A percentile compares a stretch with the other conserved stretches of the same genome.
These are phyloP conservation scores for Phlyctochytrium arcticum DNA, from an alignment of 192 early-diverging fungal genomes.

Conservation along the genomic window DNA sequence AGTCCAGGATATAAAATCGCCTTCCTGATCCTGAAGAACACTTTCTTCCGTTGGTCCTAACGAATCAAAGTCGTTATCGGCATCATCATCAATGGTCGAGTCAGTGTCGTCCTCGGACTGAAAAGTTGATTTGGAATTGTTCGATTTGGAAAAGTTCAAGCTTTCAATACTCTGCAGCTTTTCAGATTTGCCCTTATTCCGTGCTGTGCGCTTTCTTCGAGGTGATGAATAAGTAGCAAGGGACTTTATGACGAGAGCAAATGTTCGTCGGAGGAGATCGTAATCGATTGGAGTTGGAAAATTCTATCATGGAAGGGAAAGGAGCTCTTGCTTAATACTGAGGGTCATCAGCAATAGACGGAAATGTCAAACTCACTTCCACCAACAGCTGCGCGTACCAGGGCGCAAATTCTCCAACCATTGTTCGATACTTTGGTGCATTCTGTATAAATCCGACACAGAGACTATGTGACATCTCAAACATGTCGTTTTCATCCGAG, in stretches of 20 bases:
- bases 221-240: constrained; percentile 2
- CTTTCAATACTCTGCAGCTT: background rate
- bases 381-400: constrained; percentile 16
- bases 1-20: constrained; percentile 14
- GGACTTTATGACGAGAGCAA: constrained; percentile 10
- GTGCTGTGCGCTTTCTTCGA: background rate
- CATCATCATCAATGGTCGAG: background rate
- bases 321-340: background rate
- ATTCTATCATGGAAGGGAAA: background rate
- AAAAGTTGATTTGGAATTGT: background rate
- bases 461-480: constrained; percentile 18
- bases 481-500: constrained; percentile 22
- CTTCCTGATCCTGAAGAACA: constrained; percentile 4
- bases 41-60: background rate
- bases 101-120: background rate
- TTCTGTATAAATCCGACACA: constrained; percentile 4
- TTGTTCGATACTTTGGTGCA: background rate
- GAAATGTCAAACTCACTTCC: background rate
- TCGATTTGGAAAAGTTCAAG: background rate
- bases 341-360: background rate
- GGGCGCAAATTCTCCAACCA: constrained; percentile 8
- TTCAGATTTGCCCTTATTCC: background rate
- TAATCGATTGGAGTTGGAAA: constrained; percentile 21
- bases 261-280: constrained; percentile 16
- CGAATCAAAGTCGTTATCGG: background rate